A percentile compares a stretch with the other conserved stretches of the same genome.
phyloP scores from a whole-genome alignment of 441 rosid genomes.

The Manihot esculenta region DNA sequence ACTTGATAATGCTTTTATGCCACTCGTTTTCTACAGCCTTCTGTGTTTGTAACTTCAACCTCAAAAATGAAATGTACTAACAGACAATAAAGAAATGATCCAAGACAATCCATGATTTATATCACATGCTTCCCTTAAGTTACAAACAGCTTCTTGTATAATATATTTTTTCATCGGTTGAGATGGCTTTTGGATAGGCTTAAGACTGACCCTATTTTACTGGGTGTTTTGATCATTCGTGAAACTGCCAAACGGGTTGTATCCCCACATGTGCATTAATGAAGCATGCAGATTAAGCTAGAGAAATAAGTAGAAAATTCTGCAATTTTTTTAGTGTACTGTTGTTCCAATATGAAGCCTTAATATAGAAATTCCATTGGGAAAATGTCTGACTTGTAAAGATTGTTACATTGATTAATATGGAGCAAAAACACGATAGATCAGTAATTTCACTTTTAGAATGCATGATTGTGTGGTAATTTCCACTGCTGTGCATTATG shows the following conservation, averaged over 20 bases:
- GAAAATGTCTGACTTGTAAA: not conserved
- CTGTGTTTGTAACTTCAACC: constrained; percentile 54
- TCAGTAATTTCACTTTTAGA: not conserved
- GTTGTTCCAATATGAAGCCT: not conserved
- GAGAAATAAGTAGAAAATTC: not conserved
- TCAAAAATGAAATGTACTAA: not conserved
- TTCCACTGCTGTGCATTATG: not conserved
- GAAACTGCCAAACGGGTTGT: not conserved
- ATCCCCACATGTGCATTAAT: not conserved
- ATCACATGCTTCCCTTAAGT: not conserved
- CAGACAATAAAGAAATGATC: not conserved
- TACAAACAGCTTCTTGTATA: constrained; percentile 8
- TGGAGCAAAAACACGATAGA: not conserved
- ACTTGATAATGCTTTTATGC: constrained; percentile 92
- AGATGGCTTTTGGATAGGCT: not conserved
- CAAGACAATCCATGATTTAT: not conserved
- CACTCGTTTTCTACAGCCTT: constrained; percentile 92
- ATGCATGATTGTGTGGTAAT: not conserved
- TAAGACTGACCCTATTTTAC: not conserved
- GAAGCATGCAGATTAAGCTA: not conserved
- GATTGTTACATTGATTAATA: not conserved
- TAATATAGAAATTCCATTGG: not conserved
- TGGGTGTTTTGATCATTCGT: not conserved
- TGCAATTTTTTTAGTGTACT: not conserved
- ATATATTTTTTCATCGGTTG: not conserved